A percentile compares a stretch with the other conserved stretches of the same genome.
Conservation (phyloP, 2,329 filamentous ascomycete genomes). For the Ophiostoma quercus region DNA sequence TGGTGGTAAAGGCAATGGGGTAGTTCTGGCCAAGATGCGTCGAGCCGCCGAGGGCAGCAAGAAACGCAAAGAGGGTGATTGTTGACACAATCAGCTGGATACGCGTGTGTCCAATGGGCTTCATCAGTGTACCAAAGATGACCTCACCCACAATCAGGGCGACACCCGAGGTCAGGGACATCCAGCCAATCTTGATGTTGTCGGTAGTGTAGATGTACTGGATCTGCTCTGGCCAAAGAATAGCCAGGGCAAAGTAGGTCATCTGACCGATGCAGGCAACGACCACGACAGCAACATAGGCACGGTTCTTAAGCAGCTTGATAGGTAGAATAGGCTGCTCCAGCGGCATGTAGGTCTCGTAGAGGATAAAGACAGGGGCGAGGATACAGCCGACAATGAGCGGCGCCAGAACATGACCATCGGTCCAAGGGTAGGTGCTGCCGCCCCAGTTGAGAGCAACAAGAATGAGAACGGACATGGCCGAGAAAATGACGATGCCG, state of each 20-base stretch:
- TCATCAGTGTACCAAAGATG: slow-evolving; percentile 16
- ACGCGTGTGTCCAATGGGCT: slow-evolving; percentile 19
- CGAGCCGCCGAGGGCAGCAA: slow-evolving; percentile 23
- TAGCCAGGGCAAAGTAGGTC: slow-evolving; percentile 38
- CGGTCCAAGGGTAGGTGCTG: slow-evolving; percentile 41
- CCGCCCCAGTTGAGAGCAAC: slow-evolving; percentile 45
- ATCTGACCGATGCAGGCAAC: slow-evolving; percentile 36
- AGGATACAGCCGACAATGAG: slow-evolving; percentile 32
- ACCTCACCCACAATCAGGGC: slow-evolving; percentile 21
- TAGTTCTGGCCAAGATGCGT: slow-evolving; percentile 21
- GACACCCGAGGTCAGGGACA: slow-evolving; percentile 18
- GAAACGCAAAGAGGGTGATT: slow-evolving; percentile 18
- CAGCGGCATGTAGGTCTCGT: background rate
- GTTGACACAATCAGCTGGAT: slow-evolving; percentile 22
- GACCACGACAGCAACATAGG: slow-evolving; percentile 31
- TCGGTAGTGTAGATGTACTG: slow-evolving; percentile 30
- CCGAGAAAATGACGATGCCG: slow-evolving; percentile 43
- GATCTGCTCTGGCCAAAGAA: slow-evolving; percentile 38
- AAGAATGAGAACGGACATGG: slow-evolving; percentile 42
- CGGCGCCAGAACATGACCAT: slow-evolving; percentile 33
- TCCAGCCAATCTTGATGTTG: slow-evolving; percentile 23
- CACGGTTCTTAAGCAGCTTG: slow-evolving; percentile 1
- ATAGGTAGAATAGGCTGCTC: background rate
- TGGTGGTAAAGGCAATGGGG: slow-evolving; percentile 22
- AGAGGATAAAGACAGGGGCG: slow-evolving; percentile 23